Evolutionary conservation across 1,284 basidiomycete genomes (phyloP), one percentile per base, ranked within the genome.

Genomic region (Pseudozyma sp.): DNA sequence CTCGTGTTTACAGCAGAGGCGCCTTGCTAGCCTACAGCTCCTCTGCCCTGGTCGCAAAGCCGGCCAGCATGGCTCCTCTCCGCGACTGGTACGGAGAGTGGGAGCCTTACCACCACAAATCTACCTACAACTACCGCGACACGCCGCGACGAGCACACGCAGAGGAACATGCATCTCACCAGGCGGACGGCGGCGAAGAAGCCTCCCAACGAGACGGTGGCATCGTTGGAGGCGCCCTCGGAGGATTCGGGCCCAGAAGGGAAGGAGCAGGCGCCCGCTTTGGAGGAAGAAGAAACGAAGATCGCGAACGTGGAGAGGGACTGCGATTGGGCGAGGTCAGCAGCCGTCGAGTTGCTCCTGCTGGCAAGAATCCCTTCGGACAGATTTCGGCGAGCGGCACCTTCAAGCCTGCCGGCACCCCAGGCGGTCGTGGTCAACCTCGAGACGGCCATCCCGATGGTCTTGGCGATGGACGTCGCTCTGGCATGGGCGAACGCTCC

Each of bases 71-170:
- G 92, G 92, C 92, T 52, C 85, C 89, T 45, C 86, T 94, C 58
- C 92, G 90, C 85, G 89, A 91, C 48, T 94, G 93, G 93, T 94
- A 93, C 85, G 93, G 93, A 57, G 68, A 77, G 54, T 70, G 69
- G 77, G 71, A 77, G 56, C 68, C 72, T 37, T 37, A 87, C 86
- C 66, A 87, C 85, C 73, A 88, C 45, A 75, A 68, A 40, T 44
- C 64, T 16, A 54, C 48, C 29, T 62, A 70, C 81, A 91, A 64
- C 45, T 57, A 93, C 85, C 90, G 92, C 45, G 92, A 93, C 79
- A 90, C 91, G 40, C 87, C 91, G 47, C 88, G 88, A 44, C 85
- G 84, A 75, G 24, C 45, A 17, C 56, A 72, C 50, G 55, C 61
- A 43, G 66, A 71, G 16, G 73, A 75, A 2, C 29, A 57, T 19